Conservation (phyloP, 2,329 filamentous ascomycete species). For the Monosporascus sp. region DNA sequence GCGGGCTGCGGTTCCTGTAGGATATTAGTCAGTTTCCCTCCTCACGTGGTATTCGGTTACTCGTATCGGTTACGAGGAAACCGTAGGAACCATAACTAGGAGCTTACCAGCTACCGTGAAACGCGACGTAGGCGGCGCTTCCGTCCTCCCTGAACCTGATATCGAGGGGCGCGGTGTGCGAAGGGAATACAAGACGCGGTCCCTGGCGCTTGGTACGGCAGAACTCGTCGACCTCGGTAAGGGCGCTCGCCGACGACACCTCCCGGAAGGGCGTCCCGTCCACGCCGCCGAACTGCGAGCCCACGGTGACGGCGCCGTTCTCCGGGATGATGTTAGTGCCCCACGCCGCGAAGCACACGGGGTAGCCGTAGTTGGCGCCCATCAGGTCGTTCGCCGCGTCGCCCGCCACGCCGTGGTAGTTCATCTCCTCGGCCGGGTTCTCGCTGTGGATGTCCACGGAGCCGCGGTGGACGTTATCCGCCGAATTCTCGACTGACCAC, state of each 20-base stretch:
- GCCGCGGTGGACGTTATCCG: slow-evolving; percentile 55
- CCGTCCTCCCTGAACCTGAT: slow-evolving; percentile 59
- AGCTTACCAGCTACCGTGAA: slow-evolving; percentile 61
- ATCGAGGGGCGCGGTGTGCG: slow-evolving; percentile 68
- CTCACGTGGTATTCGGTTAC: not conserved
- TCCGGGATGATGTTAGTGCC: slow-evolving; percentile 42
- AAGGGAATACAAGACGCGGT: slow-evolving; percentile 53
- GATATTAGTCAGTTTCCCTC: not conserved
- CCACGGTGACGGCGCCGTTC: slow-evolving; percentile 35
- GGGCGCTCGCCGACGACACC: slow-evolving; percentile 34
- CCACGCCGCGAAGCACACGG: slow-evolving; percentile 65
- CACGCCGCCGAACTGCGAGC: slow-evolving; percentile 45
- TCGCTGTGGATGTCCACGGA: slow-evolving; percentile 59
- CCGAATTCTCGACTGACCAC: slow-evolving; percentile 65
- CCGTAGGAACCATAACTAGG: slow-evolving; percentile 26
- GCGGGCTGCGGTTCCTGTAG: slow-evolving; percentile 11
- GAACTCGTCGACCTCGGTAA: slow-evolving; percentile 38
- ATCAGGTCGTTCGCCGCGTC: slow-evolving; percentile 30
- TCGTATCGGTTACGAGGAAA: not conserved
- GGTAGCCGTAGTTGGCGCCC: slow-evolving; percentile 62
- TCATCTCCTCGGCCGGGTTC: slow-evolving; percentile 71
- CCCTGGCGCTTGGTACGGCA: slow-evolving; percentile 18
- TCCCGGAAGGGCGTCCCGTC: slow-evolving; percentile 15
- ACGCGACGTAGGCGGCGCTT: slow-evolving; percentile 59
- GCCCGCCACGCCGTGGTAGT: slow-evolving; percentile 61